Conservation (phyloP, 768 basidiomycete genomes). For the Tylopilus intermedius region DNA sequence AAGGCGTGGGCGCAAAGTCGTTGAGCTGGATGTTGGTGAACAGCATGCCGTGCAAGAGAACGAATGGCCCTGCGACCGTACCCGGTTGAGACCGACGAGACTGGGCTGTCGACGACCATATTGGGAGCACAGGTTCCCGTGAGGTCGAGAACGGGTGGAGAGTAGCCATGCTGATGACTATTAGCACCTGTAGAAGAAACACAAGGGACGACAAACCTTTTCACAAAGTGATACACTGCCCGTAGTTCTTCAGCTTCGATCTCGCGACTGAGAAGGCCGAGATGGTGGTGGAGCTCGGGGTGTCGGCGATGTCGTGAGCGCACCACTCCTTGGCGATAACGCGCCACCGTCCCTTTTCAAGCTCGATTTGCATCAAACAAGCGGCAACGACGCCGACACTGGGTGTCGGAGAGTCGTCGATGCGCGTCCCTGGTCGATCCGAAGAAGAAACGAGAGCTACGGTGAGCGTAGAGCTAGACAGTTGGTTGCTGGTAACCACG, state of each 20-base stretch:
- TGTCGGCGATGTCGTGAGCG: slow-evolving; percentile 75
- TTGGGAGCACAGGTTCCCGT: slow-evolving; percentile 80
- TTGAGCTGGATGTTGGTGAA: slow-evolving; percentile 95
- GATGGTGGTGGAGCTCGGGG: slow-evolving; percentile 92
- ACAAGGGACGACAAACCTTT: slow-evolving; percentile 57
- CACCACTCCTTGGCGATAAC: too few species aligned
- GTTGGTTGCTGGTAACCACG: too few species aligned
- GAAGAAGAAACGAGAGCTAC: slow-evolving; percentile 44
- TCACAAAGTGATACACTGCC: slow-evolving; percentile 89
- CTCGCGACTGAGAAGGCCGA: slow-evolving; percentile 84
- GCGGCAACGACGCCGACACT: too few species aligned
- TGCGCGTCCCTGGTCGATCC: too few species aligned
- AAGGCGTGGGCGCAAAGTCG: slow-evolving; percentile 57
- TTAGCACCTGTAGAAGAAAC: slow-evolving; percentile 2
- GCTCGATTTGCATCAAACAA: too few species aligned
- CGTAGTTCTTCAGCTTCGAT: slow-evolving; percentile 76
- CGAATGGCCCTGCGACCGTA: slow-evolving; percentile 71
- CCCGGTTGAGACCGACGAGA: slow-evolving; percentile 73
- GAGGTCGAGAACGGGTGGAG: slow-evolving; percentile 83
- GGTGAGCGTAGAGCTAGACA: too few species aligned
- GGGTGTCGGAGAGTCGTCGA: too few species aligned
- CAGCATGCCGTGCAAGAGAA: slow-evolving; percentile 92
- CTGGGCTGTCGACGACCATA: slow-evolving; percentile 73
- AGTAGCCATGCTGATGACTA: slow-evolving; percentile 70
- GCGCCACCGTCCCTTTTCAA: too few species aligned